Evolutionary conservation across 169 alveolate species (phyloP).

Genomic region (Cryptosporidium ryanae): DNA sequence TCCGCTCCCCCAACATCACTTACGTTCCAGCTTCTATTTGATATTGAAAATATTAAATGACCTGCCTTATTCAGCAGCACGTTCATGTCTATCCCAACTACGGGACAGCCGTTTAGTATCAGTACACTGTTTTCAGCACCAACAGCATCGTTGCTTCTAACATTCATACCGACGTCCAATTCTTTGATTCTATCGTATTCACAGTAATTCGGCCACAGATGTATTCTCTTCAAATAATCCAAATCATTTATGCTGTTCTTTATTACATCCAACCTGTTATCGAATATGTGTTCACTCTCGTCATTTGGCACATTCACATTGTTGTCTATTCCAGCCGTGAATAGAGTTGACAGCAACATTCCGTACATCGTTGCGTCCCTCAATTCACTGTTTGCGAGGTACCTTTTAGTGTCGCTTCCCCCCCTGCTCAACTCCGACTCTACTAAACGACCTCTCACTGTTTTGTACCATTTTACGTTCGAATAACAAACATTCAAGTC

Average conservation of each 20-base stretch:
- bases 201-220: slow-evolving; percentile 69
- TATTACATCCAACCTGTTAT: slow-evolving; percentile 29
- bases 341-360: slow-evolving; percentile 46
- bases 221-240: slow-evolving; percentile 18
- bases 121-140: background rate
- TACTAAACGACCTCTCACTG: slow-evolving; percentile 42
- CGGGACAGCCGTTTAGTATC: slow-evolving; percentile 20
- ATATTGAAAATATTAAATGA: slow-evolving; percentile 49
- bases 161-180: background rate
- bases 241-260: slow-evolving; percentile 15
- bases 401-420: background rate
- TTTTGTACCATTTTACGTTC: slow-evolving; percentile 46
- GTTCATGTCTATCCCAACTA: slow-evolving; percentile 23
- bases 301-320: slow-evolving; percentile 67
- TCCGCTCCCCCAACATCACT: background rate
- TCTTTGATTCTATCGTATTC: slow-evolving; percentile 18
- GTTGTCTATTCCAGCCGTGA: slow-evolving; percentile 51
- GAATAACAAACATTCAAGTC: slow-evolving; percentile 29
- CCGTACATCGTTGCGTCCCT: slow-evolving; percentile 66
- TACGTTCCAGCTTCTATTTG: slow-evolving; percentile 26
- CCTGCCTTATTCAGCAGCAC: slow-evolving; percentile 23
- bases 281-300: slow-evolving; percentile 56
- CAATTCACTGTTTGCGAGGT: slow-evolving; percentile 24
- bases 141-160: background rate
- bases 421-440: slow-evolving; percentile 6